phyloP scores from a whole-genome alignment of 2,329 filamentous ascomycete genomes.

The Fusarium luffae region DNA sequence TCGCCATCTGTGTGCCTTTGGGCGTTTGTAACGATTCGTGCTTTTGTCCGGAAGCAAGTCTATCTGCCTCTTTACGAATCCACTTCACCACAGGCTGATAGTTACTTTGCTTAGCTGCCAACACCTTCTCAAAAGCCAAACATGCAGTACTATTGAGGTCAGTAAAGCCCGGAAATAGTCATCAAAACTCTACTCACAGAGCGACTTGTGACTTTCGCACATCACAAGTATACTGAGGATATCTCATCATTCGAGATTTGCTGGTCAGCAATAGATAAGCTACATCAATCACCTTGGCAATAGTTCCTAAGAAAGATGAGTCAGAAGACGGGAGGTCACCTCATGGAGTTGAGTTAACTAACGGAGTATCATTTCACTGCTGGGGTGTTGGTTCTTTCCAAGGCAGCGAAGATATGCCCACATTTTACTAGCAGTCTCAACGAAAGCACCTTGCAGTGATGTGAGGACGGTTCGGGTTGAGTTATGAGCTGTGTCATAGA shows the following conservation, averaged over 20 bases:
- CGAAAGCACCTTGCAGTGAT: constrained; percentile 81
- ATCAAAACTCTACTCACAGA: constrained; percentile 63
- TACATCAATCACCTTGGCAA: constrained; percentile 73
- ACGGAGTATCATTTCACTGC: constrained; percentile 71
- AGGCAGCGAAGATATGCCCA: constrained; percentile 72
- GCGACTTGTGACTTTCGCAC: constrained; percentile 69
- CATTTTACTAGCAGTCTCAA: constrained; percentile 81
- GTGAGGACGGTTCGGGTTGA: constrained; percentile 71
- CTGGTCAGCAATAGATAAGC: constrained; percentile 73
- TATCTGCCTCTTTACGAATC: constrained; percentile 65
- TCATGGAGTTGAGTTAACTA: constrained; percentile 45
- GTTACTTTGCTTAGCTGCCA: constrained; percentile 76
- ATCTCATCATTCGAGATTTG: constrained; percentile 56
- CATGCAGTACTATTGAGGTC: constrained; percentile 68
- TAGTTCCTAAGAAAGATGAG: constrained; percentile 61
- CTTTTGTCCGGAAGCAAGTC: constrained; percentile 44
- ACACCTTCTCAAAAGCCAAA: constrained; percentile 74
- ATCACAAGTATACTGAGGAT: constrained; percentile 66
- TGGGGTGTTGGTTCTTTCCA: constrained; percentile 65
- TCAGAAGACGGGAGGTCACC: neutral
- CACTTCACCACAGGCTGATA: constrained; percentile 74
- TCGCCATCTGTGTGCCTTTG: neutral
- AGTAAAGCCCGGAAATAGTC: neutral
- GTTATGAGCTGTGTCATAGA: constrained; percentile 85
- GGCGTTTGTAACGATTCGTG: neutral